phyloP scores from a whole-genome alignment of 1,284 basidiomycete genomes.

The Leccinum solheimii region DNA sequence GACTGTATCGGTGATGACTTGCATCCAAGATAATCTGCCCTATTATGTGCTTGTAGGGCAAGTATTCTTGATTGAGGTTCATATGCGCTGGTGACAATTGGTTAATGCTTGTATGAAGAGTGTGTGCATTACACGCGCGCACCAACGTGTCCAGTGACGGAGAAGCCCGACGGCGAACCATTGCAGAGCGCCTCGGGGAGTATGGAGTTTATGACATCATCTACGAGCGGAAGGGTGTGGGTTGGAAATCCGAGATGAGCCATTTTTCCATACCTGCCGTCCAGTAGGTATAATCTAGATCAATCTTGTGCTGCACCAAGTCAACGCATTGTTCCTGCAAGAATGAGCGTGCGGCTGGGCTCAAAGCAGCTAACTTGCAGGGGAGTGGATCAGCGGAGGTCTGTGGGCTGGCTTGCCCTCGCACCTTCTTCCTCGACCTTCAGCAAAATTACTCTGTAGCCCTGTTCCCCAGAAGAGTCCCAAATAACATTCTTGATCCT shows the following conservation, averaged over 20 bases:
- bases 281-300: conserved; percentile 85
- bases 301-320: conserved; percentile 58
- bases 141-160: conserved; percentile 92
- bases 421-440: conserved; percentile 61
- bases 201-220: conserved; percentile 79
- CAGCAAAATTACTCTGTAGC: conserved; percentile 62
- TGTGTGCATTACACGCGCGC: conserved; percentile 21
- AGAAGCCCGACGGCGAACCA: conserved; percentile 85
- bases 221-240: conserved; percentile 41
- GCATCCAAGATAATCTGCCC: conserved; percentile 92
- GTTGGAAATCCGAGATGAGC: neutral
- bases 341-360: conserved; percentile 52
- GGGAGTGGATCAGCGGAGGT: conserved; percentile 24
- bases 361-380: conserved; percentile 66
- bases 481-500: conserved; percentile 61
- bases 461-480: conserved; percentile 48
- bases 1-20: conserved; percentile 32
- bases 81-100: conserved; percentile 62
- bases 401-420: conserved; percentile 15
- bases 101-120: neutral
- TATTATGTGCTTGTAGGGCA: conserved; percentile 90
- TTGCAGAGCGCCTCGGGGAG: conserved; percentile 76
- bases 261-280: conserved; percentile 59
- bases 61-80: conserved; percentile 88
- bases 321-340: conserved; percentile 54